Conservation (phyloP, 495 filamentous ascomycete genomes). For the Aspergillus taichungensis region DNA sequence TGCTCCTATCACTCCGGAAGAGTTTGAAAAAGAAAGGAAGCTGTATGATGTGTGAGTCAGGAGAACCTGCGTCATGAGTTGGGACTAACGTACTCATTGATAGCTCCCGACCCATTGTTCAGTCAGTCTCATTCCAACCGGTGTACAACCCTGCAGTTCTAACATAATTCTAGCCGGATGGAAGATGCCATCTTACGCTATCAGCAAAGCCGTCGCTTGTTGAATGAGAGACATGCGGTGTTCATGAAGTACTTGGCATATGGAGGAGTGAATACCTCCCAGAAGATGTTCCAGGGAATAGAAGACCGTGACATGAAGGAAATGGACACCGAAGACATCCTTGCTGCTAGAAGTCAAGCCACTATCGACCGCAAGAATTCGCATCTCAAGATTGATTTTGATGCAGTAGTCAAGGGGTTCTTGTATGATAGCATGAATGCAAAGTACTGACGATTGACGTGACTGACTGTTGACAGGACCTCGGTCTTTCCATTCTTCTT, state of each 20-base stretch:
- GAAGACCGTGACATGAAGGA: constrained; percentile 42
- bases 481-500: constrained; percentile 39
- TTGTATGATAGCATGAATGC: constrained; percentile 39
- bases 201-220: constrained; percentile 62
- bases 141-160: neutral
- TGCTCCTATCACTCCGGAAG: constrained; percentile 60
- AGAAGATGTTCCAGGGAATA: constrained; percentile 58
- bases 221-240: constrained; percentile 47
- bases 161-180: constrained; percentile 50
- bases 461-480: constrained; percentile 19
- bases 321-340: constrained; percentile 55
- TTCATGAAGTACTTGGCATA: constrained; percentile 75
- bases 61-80: neutral
- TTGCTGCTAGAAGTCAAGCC: constrained; percentile 27
- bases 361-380: constrained; percentile 16
- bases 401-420: constrained; percentile 66
- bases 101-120: constrained; percentile 28
- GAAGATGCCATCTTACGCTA: constrained; percentile 81
- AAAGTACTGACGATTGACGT: neutral
- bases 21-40: constrained; percentile 50
- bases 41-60: constrained; percentile 46
- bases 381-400: constrained; percentile 74
- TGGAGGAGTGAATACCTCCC: constrained; percentile 66
- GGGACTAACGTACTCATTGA: constrained; percentile 14
- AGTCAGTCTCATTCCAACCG: constrained; percentile 19